Conservation (phyloP, 1,284 basidiomycete genomes). For the Fistulina hepatica region DNA sequence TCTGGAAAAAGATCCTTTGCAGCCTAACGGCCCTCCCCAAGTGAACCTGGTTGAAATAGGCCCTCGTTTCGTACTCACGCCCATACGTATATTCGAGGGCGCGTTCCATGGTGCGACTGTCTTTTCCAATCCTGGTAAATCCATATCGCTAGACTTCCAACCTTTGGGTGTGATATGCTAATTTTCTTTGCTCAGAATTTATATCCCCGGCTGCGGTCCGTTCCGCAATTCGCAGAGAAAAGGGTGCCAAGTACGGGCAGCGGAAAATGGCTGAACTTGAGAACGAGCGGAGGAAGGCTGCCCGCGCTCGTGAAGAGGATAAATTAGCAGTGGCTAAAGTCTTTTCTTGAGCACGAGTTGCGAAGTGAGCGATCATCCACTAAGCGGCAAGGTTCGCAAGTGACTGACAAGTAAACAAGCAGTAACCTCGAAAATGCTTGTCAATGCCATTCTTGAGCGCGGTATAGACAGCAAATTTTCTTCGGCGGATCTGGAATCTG, state of each 20-base stretch:
- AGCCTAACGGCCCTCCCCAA: constrained; percentile 64
- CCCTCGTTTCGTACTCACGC: constrained; percentile 93
- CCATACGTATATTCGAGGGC: constrained; percentile 97
- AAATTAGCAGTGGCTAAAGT: constrained; percentile 80
- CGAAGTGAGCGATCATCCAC: too few species aligned
- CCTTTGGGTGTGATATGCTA: constrained; percentile 1
- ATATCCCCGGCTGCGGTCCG: constrained; percentile 80
- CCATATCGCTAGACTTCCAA: constrained; percentile 2
- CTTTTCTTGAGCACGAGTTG: too few species aligned
- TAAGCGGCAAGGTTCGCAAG: too few species aligned
- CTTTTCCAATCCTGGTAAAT: constrained; percentile 86
- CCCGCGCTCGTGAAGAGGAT: constrained; percentile 62
- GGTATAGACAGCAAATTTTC: too few species aligned
- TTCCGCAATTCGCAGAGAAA: constrained; percentile 57
- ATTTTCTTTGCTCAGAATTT: constrained; percentile 54
- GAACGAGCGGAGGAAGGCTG: constrained; percentile 53
- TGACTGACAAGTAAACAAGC: too few species aligned
- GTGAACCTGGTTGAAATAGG: constrained; percentile 89
- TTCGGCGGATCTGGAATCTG: too few species aligned
- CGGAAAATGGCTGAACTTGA: constrained; percentile 75
- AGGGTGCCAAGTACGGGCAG: constrained; percentile 71
- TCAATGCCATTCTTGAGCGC: too few species aligned
- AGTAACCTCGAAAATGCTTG: too few species aligned
- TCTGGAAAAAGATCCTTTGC: constrained; percentile 67
- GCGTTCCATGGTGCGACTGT: constrained; percentile 93